Conservation (phyloP, 2,329 filamentous ascomycete genomes). For the Hawksworthiomyces lignivorus region DNA sequence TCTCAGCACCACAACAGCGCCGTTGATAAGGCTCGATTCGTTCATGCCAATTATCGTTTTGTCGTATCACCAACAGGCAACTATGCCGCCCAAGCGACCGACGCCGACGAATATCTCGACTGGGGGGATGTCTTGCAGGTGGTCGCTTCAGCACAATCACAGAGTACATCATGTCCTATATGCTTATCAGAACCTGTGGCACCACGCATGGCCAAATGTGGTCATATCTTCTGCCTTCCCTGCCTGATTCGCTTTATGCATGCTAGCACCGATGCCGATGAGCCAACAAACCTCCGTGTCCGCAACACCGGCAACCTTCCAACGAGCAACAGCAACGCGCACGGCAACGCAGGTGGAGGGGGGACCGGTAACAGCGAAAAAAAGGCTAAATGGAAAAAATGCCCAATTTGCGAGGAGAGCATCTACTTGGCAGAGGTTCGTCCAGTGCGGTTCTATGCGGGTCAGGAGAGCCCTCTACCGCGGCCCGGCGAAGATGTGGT, state of each 20-base stretch:
- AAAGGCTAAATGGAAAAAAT: conserved; percentile 67
- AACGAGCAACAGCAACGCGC: conserved; percentile 50
- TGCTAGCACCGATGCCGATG: conserved; percentile 65
- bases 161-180: conserved; percentile 84
- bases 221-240: conserved; percentile 92
- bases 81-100: conserved; percentile 72
- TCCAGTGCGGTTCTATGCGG: conserved; percentile 84
- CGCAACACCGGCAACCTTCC: neutral
- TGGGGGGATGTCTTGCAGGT: conserved; percentile 90
- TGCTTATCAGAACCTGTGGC: conserved; percentile 89
- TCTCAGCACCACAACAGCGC: conserved; percentile 71
- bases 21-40: conserved; percentile 79
- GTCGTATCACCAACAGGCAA: conserved; percentile 76
- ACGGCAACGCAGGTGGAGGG: neutral
- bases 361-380: neutral
- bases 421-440: conserved; percentile 88
- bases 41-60: conserved; percentile 97
- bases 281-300: conserved; percentile 22
- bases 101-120: conserved; percentile 83
- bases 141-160: conserved; percentile 81
- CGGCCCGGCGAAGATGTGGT: conserved; percentile 84
- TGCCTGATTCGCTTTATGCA: conserved; percentile 96
- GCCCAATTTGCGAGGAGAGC: conserved; percentile 88
- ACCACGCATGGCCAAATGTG: conserved; percentile 92
- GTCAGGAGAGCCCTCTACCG: conserved; percentile 75